These are phyloP conservation scores for Graphilbum sp. DNA, from an alignment of 2,329 filamentous ascomycete species.

Conservation along the genomic window DNA sequence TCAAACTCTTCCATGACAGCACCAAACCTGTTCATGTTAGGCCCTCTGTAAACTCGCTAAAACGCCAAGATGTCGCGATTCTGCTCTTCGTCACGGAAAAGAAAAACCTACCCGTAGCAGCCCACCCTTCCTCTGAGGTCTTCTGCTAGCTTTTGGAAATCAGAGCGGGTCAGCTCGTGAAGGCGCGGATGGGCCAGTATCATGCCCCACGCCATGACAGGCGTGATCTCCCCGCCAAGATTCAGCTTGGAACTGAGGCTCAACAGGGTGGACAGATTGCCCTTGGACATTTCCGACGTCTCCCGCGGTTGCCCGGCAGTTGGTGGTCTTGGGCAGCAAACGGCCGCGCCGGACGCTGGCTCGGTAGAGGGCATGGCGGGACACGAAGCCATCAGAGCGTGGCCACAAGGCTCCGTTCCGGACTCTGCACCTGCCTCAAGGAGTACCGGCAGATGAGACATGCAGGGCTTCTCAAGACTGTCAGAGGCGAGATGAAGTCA, in stretches of 20 bases:
- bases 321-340: conserved; percentile 29
- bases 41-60: too few relatives aligned
- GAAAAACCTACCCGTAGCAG: conserved; percentile 69
- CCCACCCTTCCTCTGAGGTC: conserved; percentile 67
- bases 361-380: conserved; percentile 50
- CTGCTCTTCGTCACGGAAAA: too few relatives aligned
- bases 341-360: conserved; percentile 32
- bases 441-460: conserved; percentile 74
- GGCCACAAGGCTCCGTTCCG: conserved; percentile 61
- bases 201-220: conserved; percentile 87
- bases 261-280: conserved; percentile 64
- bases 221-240: conserved; percentile 80
- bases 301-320: conserved; percentile 26
- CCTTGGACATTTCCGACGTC: conserved; percentile 55
- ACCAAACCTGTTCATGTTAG: conserved; percentile 31
- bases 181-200: conserved; percentile 58
- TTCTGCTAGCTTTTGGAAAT: conserved; percentile 56
- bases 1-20: conserved; percentile 53
- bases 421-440: conserved; percentile 41
- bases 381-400: conserved; percentile 85
- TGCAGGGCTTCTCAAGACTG: conserved; percentile 84
- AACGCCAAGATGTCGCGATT: too few relatives aligned
- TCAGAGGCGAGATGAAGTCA: conserved; percentile 17
- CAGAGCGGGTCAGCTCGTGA: conserved; percentile 43
- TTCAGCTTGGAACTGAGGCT: conserved; percentile 72